These are phyloP conservation scores for Collybia sordida DNA, from an alignment of 768 basidiomycete species.

Conservation along the genomic window DNA sequence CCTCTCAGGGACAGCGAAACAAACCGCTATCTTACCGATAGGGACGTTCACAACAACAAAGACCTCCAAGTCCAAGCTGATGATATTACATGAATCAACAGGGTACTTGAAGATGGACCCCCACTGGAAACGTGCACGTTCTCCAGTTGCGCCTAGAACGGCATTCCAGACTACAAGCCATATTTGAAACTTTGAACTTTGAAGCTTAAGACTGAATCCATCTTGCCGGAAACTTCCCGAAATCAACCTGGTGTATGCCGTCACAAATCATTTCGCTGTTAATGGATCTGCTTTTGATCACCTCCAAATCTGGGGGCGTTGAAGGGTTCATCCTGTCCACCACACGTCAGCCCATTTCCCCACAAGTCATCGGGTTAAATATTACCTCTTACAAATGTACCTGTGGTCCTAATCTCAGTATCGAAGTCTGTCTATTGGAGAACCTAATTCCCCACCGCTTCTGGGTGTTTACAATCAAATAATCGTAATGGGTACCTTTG, in stretches of 20 bases:
- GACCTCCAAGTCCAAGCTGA: constrained; percentile 47
- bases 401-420: constrained; percentile 58
- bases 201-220: background rate
- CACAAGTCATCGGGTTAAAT: background rate
- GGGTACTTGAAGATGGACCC: background rate
- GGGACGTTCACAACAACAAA: constrained; percentile 38
- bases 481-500: constrained; percentile 33
- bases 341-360: background rate
- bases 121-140: constrained; percentile 32
- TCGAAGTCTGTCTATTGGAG: constrained; percentile 61
- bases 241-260: constrained; percentile 29
- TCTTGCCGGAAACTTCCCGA: constrained; percentile 42
- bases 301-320: constrained; percentile 43
- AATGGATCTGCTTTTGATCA: background rate
- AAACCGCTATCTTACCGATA: constrained; percentile 29
- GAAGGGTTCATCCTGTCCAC: constrained; percentile 37
- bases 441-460: constrained; percentile 64
- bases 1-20: constrained; percentile 1
- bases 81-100: too few species aligned
- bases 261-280: background rate
- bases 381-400: constrained; percentile 47
- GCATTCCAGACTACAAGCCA: background rate
- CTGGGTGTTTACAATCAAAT: constrained; percentile 13
- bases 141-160: constrained; percentile 44
- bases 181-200: too few species aligned